These are phyloP conservation scores for Udeniomyces megalosporus DNA, from an alignment of 768 basidiomycete species.

Conservation along the genomic window DNA sequence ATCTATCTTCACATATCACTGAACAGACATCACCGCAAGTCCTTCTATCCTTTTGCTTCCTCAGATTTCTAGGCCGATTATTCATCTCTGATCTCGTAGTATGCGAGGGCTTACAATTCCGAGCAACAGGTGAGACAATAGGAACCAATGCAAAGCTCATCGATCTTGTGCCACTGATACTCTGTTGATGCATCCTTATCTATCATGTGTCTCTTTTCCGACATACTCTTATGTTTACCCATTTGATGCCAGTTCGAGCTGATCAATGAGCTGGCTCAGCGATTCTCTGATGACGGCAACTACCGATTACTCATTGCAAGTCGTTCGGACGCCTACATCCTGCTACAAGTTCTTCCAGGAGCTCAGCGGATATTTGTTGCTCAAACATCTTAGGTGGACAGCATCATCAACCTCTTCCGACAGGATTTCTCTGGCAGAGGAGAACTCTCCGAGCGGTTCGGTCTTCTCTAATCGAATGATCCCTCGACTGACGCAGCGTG, in stretches of 20 bases:
- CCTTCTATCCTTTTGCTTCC: background rate
- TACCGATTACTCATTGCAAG: conserved; percentile 9
- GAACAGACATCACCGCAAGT: too few relatives aligned
- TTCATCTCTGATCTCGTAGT: too few relatives aligned
- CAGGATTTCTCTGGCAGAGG: conserved; percentile 14
- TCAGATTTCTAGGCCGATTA: conserved; percentile 9
- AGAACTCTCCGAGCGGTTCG: conserved; percentile 8
- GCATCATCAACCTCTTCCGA: conserved; percentile 16
- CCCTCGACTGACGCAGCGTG: too few relatives aligned
- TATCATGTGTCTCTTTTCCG: background rate
- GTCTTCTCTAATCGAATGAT: background rate
- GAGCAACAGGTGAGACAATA: conserved; percentile 9
- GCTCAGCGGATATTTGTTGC: too few relatives aligned
- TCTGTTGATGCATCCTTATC: too few relatives aligned
- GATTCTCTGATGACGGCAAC: conserved; percentile 13
- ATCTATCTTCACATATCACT: too few relatives aligned
- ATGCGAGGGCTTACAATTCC: conserved; percentile 8
- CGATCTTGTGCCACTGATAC: too few relatives aligned
- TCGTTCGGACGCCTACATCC: background rate
- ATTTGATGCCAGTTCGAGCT: conserved; percentile 3
- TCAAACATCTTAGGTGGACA: conserved; percentile 4
- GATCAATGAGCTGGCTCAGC: conserved; percentile 12
- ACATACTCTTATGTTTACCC: too few relatives aligned
- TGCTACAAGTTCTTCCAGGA: too few relatives aligned
- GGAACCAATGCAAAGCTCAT: too few relatives aligned